Conservation (phyloP, 2,329 filamentous ascomycete genomes). For the Fusarium phyllophilum region DNA sequence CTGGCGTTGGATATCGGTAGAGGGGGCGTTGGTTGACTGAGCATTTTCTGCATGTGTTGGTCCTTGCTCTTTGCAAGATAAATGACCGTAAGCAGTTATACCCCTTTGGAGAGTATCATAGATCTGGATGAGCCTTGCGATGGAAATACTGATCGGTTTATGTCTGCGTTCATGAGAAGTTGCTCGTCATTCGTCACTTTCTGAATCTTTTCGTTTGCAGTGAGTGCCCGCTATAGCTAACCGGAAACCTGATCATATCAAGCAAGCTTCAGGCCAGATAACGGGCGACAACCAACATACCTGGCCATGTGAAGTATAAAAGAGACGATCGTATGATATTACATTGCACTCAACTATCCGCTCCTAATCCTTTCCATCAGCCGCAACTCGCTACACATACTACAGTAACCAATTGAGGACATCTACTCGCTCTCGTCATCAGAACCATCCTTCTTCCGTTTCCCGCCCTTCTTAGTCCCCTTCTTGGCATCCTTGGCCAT, state of each 20-base stretch:
- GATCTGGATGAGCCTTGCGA: neutral
- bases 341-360: neutral
- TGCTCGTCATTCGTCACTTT: neutral
- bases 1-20: constrained; percentile 33
- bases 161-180: neutral
- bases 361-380: neutral
- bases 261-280: neutral
- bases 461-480: constrained; percentile 43
- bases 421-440: constrained; percentile 49
- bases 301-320: neutral
- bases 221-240: neutral
- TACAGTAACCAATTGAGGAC: neutral
- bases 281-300: neutral
- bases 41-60: constrained; percentile 3
- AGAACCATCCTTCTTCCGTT: constrained; percentile 50
- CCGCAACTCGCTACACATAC: neutral
- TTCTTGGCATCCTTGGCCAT: constrained; percentile 65
- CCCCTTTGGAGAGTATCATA: constrained; percentile 19
- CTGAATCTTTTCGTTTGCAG: neutral
- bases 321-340: neutral
- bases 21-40: constrained; percentile 5
- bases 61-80: constrained; percentile 9
- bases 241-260: neutral
- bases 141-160: neutral
- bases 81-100: constrained; percentile 27